Base-by-base conservation (phyloP, 2,329 filamentous ascomycete genomes). In the Xylaria hypoxylon region DNA sequence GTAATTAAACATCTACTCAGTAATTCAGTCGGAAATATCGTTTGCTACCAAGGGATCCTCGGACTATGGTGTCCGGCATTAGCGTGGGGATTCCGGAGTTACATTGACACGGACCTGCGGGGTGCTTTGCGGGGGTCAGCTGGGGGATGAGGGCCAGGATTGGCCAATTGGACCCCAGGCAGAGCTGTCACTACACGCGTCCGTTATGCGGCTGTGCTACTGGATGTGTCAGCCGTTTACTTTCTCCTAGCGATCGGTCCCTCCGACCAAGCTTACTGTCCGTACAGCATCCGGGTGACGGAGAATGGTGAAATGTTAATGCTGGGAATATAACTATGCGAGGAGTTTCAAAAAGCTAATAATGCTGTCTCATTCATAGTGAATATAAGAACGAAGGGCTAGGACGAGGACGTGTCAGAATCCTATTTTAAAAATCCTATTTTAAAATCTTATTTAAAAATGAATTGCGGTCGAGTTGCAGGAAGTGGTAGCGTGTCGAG, bases 71-170 rank as follows among this genome's bases (percentile, higher is more conserved):
- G 28, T 7, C n/a, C 48, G 28, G 48, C 13, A 52, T 52, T 52
- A 17, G 28, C 48, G 31, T 19, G 48, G 33, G 48, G 48, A 22
- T 33, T 19, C n/a, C 48, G 48, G 48, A 7, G 33, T 38, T 38
- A 38, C 35, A 38, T 13, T 38, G 35, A 11, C 35, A 11, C 35
- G 35, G 35, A 38, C 35, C 15, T 15, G 35, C 35, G 13, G 35
- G 10, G 35, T 11, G 13, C 13, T 4, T 15, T 22, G 48, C 28
- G 48, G 48, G 48, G 48, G 5, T 35, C 28, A 52, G 22, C 48
- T 52, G 28, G 48, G 48, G 48, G 28, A 17, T 31, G 28, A 28
- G 48, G 48, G 48, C 48, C n/a, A n/a, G n/a, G n/a, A n/a, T 52
- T 33, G 17, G 7, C 28, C 48, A 52, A 52, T 52, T 1, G 22